Evolutionary conservation across 2,329 filamentous ascomycete species (phyloP).

Genomic region (Dendrostoma leiphaemia): DNA sequence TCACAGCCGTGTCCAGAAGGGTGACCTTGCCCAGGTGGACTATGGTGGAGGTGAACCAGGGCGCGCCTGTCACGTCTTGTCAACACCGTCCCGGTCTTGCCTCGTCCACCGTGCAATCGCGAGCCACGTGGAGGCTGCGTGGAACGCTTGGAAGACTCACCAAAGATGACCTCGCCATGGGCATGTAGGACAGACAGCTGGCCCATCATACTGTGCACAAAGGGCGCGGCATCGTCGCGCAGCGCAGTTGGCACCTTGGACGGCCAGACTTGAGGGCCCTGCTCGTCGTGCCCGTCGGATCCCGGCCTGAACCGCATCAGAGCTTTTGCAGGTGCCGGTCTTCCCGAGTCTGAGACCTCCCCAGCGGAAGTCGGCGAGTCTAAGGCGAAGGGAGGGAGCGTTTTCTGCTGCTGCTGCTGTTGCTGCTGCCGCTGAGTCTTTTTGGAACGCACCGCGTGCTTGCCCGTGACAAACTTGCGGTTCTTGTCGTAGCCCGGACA

Average conservation of each 20-base stretch:
- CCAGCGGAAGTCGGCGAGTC: not conserved
- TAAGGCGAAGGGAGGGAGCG: not conserved
- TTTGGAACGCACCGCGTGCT: conserved; percentile 35
- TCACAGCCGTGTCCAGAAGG: conserved; percentile 37
- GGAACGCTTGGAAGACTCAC: not conserved
- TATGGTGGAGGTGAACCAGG: conserved; percentile 26
- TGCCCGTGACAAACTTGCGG: conserved; percentile 39
- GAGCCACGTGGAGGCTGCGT: conserved; percentile 3
- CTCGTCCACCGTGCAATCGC: too few relatives aligned
- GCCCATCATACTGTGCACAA: conserved; percentile 10
- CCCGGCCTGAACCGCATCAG: not conserved
- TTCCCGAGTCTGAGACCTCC: not conserved
- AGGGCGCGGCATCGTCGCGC: not conserved
- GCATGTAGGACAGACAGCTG: conserved; percentile 9
- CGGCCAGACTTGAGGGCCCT: too few relatives aligned
- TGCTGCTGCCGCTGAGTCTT: conserved; percentile 2
- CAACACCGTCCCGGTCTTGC: conserved; percentile 6
- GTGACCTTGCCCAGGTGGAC: conserved; percentile 33
- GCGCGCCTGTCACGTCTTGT: conserved; percentile 4
- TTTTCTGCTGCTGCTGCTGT: not conserved
- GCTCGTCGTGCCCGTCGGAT: not conserved
- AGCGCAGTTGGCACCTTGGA: not conserved
- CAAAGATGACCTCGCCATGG: conserved; percentile 9
- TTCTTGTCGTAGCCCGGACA: conserved; percentile 39
- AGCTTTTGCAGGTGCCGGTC: not conserved